Conservation (phyloP, 2,329 filamentous ascomycete genomes). For the Botryotinia calthae region DNA sequence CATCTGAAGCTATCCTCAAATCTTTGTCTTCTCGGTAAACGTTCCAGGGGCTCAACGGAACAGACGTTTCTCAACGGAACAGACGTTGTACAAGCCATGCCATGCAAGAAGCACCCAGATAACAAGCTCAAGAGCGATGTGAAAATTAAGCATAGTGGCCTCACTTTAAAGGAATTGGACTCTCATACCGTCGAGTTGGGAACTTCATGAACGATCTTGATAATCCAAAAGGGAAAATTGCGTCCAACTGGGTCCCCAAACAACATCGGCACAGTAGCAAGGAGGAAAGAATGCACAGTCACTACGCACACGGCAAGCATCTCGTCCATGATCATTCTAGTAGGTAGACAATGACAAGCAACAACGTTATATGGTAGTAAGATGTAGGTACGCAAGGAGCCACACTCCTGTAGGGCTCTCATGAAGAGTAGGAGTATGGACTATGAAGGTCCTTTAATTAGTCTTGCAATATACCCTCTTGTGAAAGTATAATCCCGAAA, state of each 20-base stretch:
- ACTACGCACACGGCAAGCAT: background rate
- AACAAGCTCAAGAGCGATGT: background rate
- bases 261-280: background rate
- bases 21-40: background rate
- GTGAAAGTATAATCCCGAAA: constrained; percentile 38
- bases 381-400: constrained; percentile 53
- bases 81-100: background rate
- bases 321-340: background rate
- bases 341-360: background rate
- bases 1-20: background rate
- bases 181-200: background rate
- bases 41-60: background rate
- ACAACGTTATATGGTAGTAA: background rate
- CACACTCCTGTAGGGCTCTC: constrained; percentile 46
- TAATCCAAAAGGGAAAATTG: background rate
- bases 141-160: background rate
- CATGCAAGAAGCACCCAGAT: background rate
- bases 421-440: constrained; percentile 50
- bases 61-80: background rate
- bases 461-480: constrained; percentile 47
- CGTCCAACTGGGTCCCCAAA: background rate
- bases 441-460: constrained; percentile 52
- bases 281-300: background rate
- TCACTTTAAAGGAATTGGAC: background rate
- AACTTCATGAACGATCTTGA: background rate